These are phyloP conservation scores for Hemileccinum rubropunctum DNA, from an alignment of 768 basidiomycete genomes.

Conservation along the genomic window DNA sequence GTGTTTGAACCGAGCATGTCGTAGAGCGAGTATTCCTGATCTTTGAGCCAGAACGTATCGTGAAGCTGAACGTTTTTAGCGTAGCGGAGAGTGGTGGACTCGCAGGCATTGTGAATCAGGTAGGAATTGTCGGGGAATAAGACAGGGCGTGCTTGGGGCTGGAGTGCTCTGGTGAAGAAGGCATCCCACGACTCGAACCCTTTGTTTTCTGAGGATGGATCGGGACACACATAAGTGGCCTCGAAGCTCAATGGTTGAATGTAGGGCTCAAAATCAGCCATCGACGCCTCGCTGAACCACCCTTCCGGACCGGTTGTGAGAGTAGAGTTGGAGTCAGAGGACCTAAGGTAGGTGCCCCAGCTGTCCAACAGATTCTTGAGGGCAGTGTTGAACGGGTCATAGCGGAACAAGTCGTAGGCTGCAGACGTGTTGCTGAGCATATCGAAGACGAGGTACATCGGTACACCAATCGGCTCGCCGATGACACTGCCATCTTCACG, in stretches of 20 bases:
- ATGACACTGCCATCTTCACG: slow-evolving; percentile 2
- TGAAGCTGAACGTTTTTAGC: slow-evolving; percentile 35
- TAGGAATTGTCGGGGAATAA: slow-evolving; percentile 7
- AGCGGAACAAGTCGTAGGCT: slow-evolving; percentile 6
- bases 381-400: not conserved
- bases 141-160: slow-evolving; percentile 37
- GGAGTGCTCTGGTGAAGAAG: slow-evolving; percentile 49
- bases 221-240: not conserved
- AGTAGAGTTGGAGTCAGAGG: not conserved
- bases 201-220: not conserved
- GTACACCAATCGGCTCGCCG: slow-evolving; percentile 18
- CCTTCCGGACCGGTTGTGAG: not conserved
- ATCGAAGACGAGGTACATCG: slow-evolving; percentile 16
- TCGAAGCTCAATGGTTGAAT: not conserved
- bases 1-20: slow-evolving; percentile 43
- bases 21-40: slow-evolving; percentile 52
- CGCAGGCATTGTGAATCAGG: slow-evolving; percentile 51
- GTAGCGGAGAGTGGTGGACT: slow-evolving; percentile 41
- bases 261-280: not conserved
- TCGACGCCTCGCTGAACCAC: not conserved
- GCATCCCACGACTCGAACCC: slow-evolving; percentile 41
- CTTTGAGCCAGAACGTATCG: slow-evolving; percentile 59
- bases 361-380: not conserved
- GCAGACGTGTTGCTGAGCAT: slow-evolving; percentile 23
- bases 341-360: not conserved